Evolutionary conservation across 352 stramenopile species (phyloP).

Genomic region (Globisporangium sylvaticum): DNA sequence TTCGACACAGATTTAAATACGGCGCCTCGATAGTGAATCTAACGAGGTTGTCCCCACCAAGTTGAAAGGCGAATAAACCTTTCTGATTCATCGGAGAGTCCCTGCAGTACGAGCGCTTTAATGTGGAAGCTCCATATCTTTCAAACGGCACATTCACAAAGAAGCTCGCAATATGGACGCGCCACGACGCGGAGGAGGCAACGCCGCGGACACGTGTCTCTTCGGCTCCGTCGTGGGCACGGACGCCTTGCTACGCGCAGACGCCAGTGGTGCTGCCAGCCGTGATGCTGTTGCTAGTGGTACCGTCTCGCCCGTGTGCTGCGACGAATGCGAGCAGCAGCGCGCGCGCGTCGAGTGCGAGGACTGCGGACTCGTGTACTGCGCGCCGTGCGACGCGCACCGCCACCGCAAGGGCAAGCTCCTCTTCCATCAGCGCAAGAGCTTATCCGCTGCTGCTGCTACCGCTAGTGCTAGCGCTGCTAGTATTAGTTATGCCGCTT

Average conservation of each 20-base stretch:
- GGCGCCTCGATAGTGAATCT: no score
- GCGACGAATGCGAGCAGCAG: conserved; percentile 71
- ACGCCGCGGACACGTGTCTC: conserved; percentile 26
- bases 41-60: no score
- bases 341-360: conserved; percentile 46
- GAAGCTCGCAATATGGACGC: background rate
- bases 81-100: no score
- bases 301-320: conserved; percentile 20
- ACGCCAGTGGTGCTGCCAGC: background rate
- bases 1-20: no score
- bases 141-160: background rate
- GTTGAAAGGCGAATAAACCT: no score
- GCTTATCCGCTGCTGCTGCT: conserved; percentile 3
- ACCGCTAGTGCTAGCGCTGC: background rate
- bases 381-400: conserved; percentile 51
- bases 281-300: background rate
- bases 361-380: conserved; percentile 78
- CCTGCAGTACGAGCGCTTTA: no score
- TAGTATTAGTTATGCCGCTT: background rate
- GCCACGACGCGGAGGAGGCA: background rate
- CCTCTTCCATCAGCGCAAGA: conserved; percentile 50
- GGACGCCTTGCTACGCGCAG: conserved; percentile 19
- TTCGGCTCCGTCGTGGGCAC: conserved; percentile 40
- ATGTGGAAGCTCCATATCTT: no score
- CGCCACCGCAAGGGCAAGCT: conserved; percentile 84